Percentiles rank a stretch among this genome's conserved stretches.
These are phyloP conservation scores for Calocera viscosa DNA, from an alignment of 768 basidiomycete species.

Conservation along the genomic window DNA sequence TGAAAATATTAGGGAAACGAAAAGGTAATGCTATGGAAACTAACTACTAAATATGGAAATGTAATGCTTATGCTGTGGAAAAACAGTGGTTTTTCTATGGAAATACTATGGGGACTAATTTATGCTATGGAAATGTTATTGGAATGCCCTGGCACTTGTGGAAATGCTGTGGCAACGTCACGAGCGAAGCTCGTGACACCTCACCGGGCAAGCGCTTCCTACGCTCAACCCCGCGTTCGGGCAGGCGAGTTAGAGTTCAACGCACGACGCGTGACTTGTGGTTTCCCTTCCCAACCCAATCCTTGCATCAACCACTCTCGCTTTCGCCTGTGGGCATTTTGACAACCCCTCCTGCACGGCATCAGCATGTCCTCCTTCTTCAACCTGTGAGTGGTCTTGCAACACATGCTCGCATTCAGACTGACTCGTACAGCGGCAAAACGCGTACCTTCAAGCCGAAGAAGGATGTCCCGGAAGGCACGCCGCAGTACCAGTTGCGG, in stretches of 20 bases:
- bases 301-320: not conserved
- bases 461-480: constrained; percentile 88
- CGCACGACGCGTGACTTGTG: not conserved
- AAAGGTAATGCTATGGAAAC: too few relatives aligned
- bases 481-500: constrained; percentile 94
- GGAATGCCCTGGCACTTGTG: too few relatives aligned
- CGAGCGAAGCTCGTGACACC: too few relatives aligned
- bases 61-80: too few relatives aligned
- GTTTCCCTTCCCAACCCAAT: not conserved
- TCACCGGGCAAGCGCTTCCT: too few relatives aligned
- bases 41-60: too few relatives aligned
- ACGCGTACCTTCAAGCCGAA: constrained; percentile 93
- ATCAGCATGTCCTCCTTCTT: constrained; percentile 71
- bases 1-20: too few relatives aligned
- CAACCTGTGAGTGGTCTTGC: constrained; percentile 47
- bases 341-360: not conserved
- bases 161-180: too few relatives aligned
- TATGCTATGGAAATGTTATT: too few relatives aligned
- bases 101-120: too few relatives aligned
- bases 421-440: constrained; percentile 48
- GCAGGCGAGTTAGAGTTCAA: not conserved
- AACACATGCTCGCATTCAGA: constrained; percentile 8
- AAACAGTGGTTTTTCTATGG: too few relatives aligned
- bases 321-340: not conserved
- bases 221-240: too few relatives aligned